Evolutionary conservation across 2,329 filamentous ascomycete species (phyloP).

Genomic region (Seiridium unicorne): DNA sequence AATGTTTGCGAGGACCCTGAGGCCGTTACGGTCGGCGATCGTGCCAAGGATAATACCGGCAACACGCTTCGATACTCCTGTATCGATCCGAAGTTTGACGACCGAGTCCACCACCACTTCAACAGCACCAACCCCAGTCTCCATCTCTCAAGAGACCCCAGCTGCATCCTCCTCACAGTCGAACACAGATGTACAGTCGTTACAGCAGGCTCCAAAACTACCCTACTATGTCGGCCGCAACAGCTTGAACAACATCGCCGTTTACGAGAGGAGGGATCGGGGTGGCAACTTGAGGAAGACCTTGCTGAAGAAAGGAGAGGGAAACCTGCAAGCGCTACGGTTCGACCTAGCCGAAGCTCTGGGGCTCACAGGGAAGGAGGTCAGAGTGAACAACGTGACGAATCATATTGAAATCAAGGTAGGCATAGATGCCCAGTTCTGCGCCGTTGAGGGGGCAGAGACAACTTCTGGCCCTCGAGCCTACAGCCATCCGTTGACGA

Average conservation of each 20-base stretch:
- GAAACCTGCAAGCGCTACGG: slow-evolving; percentile 63
- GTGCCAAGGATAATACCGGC: slow-evolving; percentile 8
- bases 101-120: slow-evolving; percentile 9
- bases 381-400: slow-evolving; percentile 59
- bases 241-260: slow-evolving; percentile 65
- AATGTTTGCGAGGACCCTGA: slow-evolving; percentile 21
- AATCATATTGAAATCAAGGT: slow-evolving; percentile 76
- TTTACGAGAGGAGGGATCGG: slow-evolving; percentile 73
- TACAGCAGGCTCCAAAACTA: slow-evolving; percentile 33
- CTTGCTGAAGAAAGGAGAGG: slow-evolving; percentile 74
- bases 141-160: slow-evolving; percentile 5
- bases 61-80: slow-evolving; percentile 11
- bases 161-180: slow-evolving; percentile 4
- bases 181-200: slow-evolving; percentile 17
- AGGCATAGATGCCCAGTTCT: slow-evolving; percentile 17
- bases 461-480: no score
- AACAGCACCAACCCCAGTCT: slow-evolving; percentile 3
- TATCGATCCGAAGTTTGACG: slow-evolving; percentile 16
- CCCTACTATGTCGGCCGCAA: slow-evolving; percentile 75
- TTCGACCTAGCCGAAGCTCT: slow-evolving; percentile 62
- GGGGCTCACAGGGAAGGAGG: slow-evolving; percentile 51
- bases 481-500: no score
- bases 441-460: not conserved
- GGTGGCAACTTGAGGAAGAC: slow-evolving; percentile 77
- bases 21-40: slow-evolving; percentile 17